A percentile compares a stretch with the other conserved stretches of the same genome.
Evolutionary conservation across 345 rosid species (phyloP).

Genomic region (Rhizophora apiculata): DNA sequence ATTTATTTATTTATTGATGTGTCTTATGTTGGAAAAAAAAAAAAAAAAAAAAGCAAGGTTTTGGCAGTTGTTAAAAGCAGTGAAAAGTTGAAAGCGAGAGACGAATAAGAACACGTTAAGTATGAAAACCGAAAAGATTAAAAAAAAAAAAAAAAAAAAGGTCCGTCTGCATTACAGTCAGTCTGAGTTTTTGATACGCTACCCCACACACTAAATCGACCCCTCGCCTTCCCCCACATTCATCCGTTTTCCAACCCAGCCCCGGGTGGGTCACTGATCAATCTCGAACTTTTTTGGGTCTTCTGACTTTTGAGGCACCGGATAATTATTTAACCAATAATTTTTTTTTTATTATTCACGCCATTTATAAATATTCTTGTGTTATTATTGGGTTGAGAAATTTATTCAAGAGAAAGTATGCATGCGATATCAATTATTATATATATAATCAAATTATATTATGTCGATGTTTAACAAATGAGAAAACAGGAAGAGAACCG

Average conservation of each 20-base stretch:
- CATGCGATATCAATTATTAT: too few relatives aligned
- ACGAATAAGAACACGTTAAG: too few relatives aligned
- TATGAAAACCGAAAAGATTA: not conserved
- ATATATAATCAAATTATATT: too few relatives aligned
- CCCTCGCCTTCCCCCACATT: not conserved
- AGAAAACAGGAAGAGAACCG: too few relatives aligned
- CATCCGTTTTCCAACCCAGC: not conserved
- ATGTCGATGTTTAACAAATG: too few relatives aligned
- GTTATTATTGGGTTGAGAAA: too few relatives aligned
- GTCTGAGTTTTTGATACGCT: not conserved
- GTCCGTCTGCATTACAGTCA: too few relatives aligned
- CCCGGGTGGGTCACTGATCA: too few relatives aligned
- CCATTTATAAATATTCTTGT: too few relatives aligned
- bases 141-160: too few relatives aligned
- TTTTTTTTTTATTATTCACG: too few relatives aligned
- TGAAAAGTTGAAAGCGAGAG: conserved; percentile 4
- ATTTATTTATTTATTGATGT: not conserved
- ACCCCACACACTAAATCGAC: not conserved
- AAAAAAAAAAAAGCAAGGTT: not conserved
- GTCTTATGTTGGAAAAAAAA: conserved; percentile 1
- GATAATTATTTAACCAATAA: not conserved
- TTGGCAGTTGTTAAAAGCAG: conserved; percentile 29
- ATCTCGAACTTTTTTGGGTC: not conserved
- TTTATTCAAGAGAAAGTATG: too few relatives aligned
- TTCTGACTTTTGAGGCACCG: conserved; percentile 2